These are phyloP conservation scores for Davidsoniella neocaledoniae DNA, from an alignment of 2,329 filamentous ascomycete genomes.

Conservation along the genomic window DNA sequence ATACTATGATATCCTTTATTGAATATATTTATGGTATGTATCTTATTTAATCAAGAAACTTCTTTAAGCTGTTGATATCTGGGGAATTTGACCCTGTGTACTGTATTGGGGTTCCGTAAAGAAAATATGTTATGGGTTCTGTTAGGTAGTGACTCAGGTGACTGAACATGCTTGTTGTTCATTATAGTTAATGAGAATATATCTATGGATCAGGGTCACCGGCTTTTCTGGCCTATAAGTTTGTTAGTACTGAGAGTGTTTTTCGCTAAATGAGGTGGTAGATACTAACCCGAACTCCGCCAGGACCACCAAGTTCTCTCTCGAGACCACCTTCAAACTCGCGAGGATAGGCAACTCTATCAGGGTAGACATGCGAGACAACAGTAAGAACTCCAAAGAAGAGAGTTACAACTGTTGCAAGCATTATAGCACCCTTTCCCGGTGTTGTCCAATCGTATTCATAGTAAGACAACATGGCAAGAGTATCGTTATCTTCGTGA, in stretches of 20 bases:
- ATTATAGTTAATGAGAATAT: background rate
- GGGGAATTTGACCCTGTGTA: background rate
- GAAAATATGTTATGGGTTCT: no score
- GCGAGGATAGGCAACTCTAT: conserved; percentile 50
- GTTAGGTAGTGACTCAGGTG: no score
- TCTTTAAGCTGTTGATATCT: background rate
- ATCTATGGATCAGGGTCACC: conserved; percentile 36
- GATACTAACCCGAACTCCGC: conserved; percentile 45
- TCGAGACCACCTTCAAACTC: conserved; percentile 55
- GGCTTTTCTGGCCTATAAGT: conserved; percentile 32
- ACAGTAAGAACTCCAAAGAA: conserved; percentile 49
- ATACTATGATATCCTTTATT: background rate
- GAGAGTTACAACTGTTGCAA: conserved; percentile 48
- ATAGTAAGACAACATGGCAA: conserved; percentile 77
- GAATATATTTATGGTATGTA: background rate
- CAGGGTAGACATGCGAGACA: conserved; percentile 55
- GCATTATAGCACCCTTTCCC: conserved; percentile 49
- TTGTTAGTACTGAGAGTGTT: conserved; percentile 13
- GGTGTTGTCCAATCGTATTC: conserved; percentile 72
- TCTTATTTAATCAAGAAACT: no score
- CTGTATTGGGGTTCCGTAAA: conserved; percentile 2
- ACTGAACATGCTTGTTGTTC: background rate
- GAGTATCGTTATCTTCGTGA: conserved; percentile 88
- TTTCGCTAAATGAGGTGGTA: background rate
- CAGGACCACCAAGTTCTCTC: conserved; percentile 55